phyloP scores from a whole-genome alignment of 192 early-diverging fungal genomes.

The Rhizoclosmatium sp. region DNA sequence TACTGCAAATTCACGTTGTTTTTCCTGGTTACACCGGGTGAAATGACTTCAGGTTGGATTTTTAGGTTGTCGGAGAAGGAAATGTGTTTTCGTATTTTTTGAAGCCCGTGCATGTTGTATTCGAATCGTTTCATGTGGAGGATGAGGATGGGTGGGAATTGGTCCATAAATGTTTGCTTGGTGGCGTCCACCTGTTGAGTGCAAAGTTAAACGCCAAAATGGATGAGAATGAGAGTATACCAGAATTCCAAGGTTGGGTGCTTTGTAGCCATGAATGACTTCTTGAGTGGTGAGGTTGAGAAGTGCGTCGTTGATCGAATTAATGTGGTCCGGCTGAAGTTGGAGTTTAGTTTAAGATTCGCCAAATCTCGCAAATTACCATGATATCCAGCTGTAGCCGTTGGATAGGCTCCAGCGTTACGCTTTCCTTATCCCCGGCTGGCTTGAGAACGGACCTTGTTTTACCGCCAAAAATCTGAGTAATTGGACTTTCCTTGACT shows the following conservation, averaged over 20 bases:
- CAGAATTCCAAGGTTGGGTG: conserved; percentile 35
- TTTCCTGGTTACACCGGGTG: conserved; percentile 46
- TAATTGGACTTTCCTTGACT: conserved; percentile 77
- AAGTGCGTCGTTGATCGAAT: conserved; percentile 87
- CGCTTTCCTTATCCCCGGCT: conserved; percentile 77
- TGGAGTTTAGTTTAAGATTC: background rate
- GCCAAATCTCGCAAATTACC: conserved; percentile 41
- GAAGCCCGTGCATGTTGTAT: conserved; percentile 73
- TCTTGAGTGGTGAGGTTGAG: conserved; percentile 79
- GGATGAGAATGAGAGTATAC: conserved; percentile 9
- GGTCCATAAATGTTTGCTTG: conserved; percentile 85
- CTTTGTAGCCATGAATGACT: conserved; percentile 79
- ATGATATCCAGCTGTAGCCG: conserved; percentile 89
- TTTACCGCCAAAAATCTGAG: conserved; percentile 85
- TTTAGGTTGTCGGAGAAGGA: conserved; percentile 71
- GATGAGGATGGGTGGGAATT: conserved; percentile 87
- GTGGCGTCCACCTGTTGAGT: conserved; percentile 63
- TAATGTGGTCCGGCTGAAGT: conserved; percentile 64
- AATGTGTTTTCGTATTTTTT: conserved; percentile 89
- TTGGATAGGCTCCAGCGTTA: conserved; percentile 88
- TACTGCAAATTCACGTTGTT: conserved; percentile 57
- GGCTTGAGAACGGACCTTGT: conserved; percentile 79
- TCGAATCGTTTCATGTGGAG: conserved; percentile 95
- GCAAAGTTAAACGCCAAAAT: too few species aligned
- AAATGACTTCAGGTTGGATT: conserved; percentile 64